Evolutionary conservation across 177 flowering plant genomes (phyloP).

Genomic region (Vitis hybrid): DNA sequence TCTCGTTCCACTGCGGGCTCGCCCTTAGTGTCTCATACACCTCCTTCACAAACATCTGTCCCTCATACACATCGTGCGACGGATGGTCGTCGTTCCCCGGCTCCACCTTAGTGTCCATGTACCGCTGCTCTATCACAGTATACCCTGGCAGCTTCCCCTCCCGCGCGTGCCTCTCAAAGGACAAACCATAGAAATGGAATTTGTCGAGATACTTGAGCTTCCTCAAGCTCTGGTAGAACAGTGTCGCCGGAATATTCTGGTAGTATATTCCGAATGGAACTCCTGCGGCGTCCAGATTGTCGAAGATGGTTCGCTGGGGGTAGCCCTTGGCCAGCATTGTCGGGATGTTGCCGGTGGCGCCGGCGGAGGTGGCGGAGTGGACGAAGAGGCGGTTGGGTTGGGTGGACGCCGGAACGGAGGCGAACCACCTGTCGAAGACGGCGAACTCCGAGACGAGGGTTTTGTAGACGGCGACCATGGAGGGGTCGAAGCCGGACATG

Average conservation of each 20-base stretch:
- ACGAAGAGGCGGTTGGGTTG: slow-evolving; percentile 64
- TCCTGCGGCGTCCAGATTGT: slow-evolving; percentile 48
- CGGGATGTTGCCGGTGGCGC: slow-evolving; percentile 57
- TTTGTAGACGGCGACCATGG: slow-evolving; percentile 53
- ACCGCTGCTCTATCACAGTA: slow-evolving; percentile 80
- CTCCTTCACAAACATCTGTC: slow-evolving; percentile 82
- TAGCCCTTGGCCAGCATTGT: slow-evolving; percentile 36
- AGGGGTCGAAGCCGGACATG: slow-evolving; percentile 81
- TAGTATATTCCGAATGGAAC: slow-evolving; percentile 59
- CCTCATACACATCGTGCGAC: slow-evolving; percentile 82
- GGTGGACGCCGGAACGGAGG: slow-evolving; percentile 66
- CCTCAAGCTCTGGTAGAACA: slow-evolving; percentile 59
- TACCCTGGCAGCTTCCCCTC: slow-evolving; percentile 68
- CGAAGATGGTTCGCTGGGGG: slow-evolving; percentile 64
- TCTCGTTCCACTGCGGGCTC: slow-evolving; percentile 90
- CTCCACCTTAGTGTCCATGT: slow-evolving; percentile 44
- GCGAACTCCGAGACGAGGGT: slow-evolving; percentile 64
- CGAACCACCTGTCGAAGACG: slow-evolving; percentile 75
- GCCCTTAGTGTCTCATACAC: slow-evolving; percentile 79
- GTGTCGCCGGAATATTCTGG: slow-evolving; percentile 63
- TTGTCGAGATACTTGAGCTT: slow-evolving; percentile 58
- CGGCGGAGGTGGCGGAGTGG: slow-evolving; percentile 61
- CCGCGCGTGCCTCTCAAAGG: slow-evolving; percentile 52
- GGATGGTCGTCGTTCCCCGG: slow-evolving; percentile 94
- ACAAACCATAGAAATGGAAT: slow-evolving; percentile 41